Percentiles rank a stretch among this genome's conserved stretches.
These are phyloP conservation scores for Boletus reticuloceps DNA, from an alignment of 768 basidiomycete species.

Conservation along the genomic window DNA sequence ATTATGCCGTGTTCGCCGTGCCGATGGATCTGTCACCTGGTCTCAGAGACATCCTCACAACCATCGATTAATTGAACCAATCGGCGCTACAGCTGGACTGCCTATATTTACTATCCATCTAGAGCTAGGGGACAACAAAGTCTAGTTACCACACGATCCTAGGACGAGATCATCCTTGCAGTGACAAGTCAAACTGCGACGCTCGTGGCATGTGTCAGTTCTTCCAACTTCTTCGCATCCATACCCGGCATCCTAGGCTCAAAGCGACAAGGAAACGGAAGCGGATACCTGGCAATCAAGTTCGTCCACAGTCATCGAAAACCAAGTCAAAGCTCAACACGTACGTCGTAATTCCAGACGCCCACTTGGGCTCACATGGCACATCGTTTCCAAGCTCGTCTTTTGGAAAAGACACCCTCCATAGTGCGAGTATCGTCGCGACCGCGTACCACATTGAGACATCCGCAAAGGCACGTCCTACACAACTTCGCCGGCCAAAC, in stretches of 20 bases:
- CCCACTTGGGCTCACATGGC: constrained; percentile 10
- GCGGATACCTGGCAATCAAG: constrained; percentile 7
- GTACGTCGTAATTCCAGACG: constrained; percentile 12
- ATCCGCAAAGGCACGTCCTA: constrained; percentile 17
- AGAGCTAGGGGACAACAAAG: neutral
- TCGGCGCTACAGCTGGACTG: neutral
- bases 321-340: neutral
- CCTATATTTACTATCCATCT: neutral
- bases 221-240: constrained; percentile 8
- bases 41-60: constrained; percentile 7
- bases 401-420: constrained; percentile 9
- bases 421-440: constrained; percentile 17
- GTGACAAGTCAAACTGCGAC: too few species aligned
- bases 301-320: neutral
- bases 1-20: neutral
- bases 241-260: constrained; percentile 9
- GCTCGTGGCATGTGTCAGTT: constrained; percentile 1
- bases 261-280: constrained; percentile 14
- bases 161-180: neutral
- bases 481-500: constrained; percentile 21
- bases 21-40: constrained; percentile 13
- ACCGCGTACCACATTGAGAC: constrained; percentile 12
- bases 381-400: constrained; percentile 12
- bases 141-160: neutral
- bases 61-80: constrained; percentile 19